Conservation (phyloP, 352 stramenopile genomes). For the Pythium monospermum region DNA sequence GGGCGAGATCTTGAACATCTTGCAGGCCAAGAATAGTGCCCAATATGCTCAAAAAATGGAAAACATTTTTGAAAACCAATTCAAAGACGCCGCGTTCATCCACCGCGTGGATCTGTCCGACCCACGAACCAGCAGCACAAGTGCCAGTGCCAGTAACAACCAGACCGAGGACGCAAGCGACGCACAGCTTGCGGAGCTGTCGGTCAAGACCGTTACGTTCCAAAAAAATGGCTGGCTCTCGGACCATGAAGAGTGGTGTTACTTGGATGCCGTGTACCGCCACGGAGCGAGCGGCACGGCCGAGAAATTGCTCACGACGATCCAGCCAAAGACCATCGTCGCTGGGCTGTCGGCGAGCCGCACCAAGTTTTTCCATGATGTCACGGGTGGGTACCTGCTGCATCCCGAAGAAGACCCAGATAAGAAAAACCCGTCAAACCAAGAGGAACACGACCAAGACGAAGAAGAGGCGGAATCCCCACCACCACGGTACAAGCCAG, state of each 20-base stretch:
- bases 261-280: slow-evolving; percentile 13
- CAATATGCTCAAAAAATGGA: background rate
- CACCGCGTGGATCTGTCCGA: background rate
- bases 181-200: slow-evolving; percentile 10
- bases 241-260: slow-evolving; percentile 18
- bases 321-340: background rate
- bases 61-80: background rate
- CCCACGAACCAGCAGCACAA: background rate
- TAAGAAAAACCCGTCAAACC: background rate
- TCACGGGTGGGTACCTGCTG: slow-evolving; percentile 14
- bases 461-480: no score
- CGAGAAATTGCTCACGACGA: slow-evolving; percentile 16
- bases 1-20: background rate
- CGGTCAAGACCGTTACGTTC: slow-evolving; percentile 20
- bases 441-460: background rate
- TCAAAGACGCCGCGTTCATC: background rate
- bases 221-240: slow-evolving; percentile 2
- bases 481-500: background rate
- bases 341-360: background rate
- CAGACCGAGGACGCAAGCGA: no score
- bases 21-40: background rate
- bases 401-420: background rate
- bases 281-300: background rate
- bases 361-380: slow-evolving; percentile 8
- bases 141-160: no score